phyloP scores from a whole-genome alignment of 805 yeast genomes.

The Wickerhamiella musiphila region DNA sequence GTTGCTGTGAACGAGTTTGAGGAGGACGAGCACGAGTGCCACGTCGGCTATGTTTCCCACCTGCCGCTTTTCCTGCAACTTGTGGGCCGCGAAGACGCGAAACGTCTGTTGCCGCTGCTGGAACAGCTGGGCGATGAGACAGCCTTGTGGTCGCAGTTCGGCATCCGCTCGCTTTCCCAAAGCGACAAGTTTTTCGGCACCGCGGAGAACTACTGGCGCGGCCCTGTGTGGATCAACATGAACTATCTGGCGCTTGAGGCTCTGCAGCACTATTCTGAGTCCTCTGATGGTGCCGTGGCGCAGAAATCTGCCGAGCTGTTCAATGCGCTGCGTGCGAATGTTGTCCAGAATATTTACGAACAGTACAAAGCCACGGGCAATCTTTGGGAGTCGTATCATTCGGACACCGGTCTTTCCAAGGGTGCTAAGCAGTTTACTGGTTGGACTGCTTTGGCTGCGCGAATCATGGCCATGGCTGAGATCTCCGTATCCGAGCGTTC shows the following conservation, averaged over 20 bases:
- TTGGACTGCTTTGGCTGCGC: slow-evolving; percentile 73
- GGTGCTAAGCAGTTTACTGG: slow-evolving; percentile 87
- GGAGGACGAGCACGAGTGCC: slow-evolving; percentile 53
- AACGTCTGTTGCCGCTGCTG: slow-evolving; percentile 35
- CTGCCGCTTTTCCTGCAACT: slow-evolving; percentile 70
- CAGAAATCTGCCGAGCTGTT: slow-evolving; percentile 32
- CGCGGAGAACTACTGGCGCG: slow-evolving; percentile 90
- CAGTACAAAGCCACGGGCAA: slow-evolving; percentile 63
- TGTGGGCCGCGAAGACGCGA: slow-evolving; percentile 29
- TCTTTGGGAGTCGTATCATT: slow-evolving; percentile 85
- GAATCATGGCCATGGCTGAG: slow-evolving; percentile 73
- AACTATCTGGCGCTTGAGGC: slow-evolving; percentile 69
- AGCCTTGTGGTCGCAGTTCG: slow-evolving; percentile 60
- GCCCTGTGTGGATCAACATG: slow-evolving; percentile 84
- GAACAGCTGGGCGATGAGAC: slow-evolving; percentile 48
- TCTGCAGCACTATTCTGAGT: slow-evolving; percentile 34
- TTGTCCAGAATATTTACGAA: slow-evolving; percentile 49
- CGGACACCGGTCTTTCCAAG: slow-evolving; percentile 50
- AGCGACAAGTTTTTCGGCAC: slow-evolving; percentile 47
- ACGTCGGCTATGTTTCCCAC: slow-evolving; percentile 71
- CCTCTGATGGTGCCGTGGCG: slow-evolving; percentile 21
- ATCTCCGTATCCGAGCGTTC: not conserved
- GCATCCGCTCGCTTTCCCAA: slow-evolving; percentile 66
- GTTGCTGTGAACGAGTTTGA: slow-evolving; percentile 59
- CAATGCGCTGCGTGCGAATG: slow-evolving; percentile 38